phyloP scores from a whole-genome alignment of 306 rosid species.

The Cicer arietinum region DNA sequence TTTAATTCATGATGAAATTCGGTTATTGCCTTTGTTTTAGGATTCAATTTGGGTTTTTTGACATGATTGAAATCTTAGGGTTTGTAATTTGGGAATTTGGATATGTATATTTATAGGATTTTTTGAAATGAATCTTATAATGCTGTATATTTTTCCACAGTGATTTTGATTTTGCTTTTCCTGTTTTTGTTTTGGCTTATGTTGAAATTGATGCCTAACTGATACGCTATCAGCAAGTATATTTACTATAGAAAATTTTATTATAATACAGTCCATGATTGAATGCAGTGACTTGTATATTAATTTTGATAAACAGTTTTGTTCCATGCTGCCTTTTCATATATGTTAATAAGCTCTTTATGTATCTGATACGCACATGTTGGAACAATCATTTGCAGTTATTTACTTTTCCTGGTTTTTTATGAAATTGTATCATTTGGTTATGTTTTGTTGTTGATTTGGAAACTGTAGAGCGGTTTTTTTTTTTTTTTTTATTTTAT shows the following conservation, averaged over 20 bases:
- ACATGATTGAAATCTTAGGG: no score
- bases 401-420: not conserved
- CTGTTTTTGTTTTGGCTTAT: not conserved
- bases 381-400: not conserved
- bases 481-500: not conserved
- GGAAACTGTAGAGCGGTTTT: not conserved
- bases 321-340: not conserved
- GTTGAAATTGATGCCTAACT: not conserved
- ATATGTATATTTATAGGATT: not conserved
- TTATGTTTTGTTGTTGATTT: not conserved
- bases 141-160: not conserved
- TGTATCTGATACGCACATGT: not conserved
- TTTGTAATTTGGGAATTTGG: no score
- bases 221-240: not conserved
- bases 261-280: not conserved
- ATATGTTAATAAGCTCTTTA: not conserved
- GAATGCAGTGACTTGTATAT: not conserved
- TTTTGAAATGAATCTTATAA: not conserved
- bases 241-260: not conserved
- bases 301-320: not conserved
- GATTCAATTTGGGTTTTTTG: no score
- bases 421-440: not conserved
- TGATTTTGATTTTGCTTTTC: not conserved
- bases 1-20: no score
- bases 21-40: no score